Conservation (phyloP, 176 grass and related monocot species). For the Eleusine indica region DNA sequence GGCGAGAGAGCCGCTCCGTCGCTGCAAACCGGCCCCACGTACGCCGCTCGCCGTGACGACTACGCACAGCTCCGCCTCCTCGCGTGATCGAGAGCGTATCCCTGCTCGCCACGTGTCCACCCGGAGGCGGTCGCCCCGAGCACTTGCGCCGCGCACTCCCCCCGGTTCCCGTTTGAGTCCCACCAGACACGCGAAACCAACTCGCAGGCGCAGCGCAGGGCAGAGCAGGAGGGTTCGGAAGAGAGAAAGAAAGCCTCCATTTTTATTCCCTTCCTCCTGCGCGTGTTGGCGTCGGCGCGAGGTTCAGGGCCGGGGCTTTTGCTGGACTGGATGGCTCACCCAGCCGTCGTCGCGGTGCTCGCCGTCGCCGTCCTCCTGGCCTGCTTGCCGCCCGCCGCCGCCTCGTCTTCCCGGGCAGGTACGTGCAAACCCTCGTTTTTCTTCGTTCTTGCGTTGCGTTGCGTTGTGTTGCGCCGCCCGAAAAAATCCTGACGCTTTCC, state of each 20-base stretch:
- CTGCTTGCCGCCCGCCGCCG: conserved; percentile 34
- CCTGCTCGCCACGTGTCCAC: conserved; percentile 37
- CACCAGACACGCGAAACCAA: conserved; percentile 35
- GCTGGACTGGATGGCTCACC: conserved; percentile 52
- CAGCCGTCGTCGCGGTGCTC: conserved; percentile 47
- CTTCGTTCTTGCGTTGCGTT: background rate
- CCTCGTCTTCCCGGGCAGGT: conserved; percentile 46
- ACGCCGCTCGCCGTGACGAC: background rate
- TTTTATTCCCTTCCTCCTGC: background rate
- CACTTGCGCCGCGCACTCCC: background rate
- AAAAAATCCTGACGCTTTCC: conserved; percentile 31
- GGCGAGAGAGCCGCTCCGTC: background rate
- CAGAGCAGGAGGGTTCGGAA: conserved; percentile 6
- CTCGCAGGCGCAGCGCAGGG: conserved; percentile 19
- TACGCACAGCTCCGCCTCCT: background rate
- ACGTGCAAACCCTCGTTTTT: conserved; percentile 12
- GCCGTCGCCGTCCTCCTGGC: conserved; percentile 45
- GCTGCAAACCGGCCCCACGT: background rate
- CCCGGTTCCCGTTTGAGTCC: background rate
- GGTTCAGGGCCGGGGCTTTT: background rate
- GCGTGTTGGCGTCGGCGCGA: conserved; percentile 12
- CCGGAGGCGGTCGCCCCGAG: background rate
- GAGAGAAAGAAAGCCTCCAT: background rate
- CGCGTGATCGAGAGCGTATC: conserved; percentile 1
- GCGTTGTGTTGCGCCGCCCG: background rate